A percentile compares a stretch with the other conserved stretches of the same genome.
phyloP scores from a whole-genome alignment of 169 alveolate species.

The Eimeria maxima region DNA sequence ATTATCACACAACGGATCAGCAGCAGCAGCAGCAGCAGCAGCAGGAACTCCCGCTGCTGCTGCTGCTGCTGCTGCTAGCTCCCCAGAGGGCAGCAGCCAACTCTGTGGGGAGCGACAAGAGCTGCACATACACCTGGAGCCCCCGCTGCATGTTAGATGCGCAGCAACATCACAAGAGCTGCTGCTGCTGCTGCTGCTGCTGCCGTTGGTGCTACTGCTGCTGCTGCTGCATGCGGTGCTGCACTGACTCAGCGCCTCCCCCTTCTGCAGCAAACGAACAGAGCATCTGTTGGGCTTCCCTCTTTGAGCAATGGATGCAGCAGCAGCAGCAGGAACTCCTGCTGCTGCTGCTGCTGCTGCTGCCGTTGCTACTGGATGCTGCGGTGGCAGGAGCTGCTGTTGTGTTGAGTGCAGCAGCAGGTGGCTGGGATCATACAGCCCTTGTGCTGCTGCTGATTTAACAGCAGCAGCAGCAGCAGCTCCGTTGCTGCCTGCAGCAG shows the following conservation, averaged over 20 bases:
- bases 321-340: conserved; percentile 26
- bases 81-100: conserved; percentile 37
- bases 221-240: neutral
- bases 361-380: neutral
- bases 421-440: conserved; percentile 20
- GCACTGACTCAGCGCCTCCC: neutral
- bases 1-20: no score
- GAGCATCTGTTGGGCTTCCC: neutral
- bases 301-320: neutral
- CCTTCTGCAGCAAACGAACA: neutral
- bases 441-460: neutral
- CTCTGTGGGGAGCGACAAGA: neutral
- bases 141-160: conserved; percentile 50
- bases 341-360: neutral
- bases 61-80: no score
- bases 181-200: conserved; percentile 18
- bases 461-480: conserved; percentile 58
- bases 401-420: conserved; percentile 13
- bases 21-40: no score
- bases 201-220: neutral
- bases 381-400: conserved; percentile 15
- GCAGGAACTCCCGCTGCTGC: no score
- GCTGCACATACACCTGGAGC: conserved; percentile 33
- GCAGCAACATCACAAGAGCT: conserved; percentile 14
- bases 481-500: conserved; percentile 16